phyloP scores from a whole-genome alignment of 2,329 filamentous ascomycete genomes.

The Aspergillus carbonarius region DNA sequence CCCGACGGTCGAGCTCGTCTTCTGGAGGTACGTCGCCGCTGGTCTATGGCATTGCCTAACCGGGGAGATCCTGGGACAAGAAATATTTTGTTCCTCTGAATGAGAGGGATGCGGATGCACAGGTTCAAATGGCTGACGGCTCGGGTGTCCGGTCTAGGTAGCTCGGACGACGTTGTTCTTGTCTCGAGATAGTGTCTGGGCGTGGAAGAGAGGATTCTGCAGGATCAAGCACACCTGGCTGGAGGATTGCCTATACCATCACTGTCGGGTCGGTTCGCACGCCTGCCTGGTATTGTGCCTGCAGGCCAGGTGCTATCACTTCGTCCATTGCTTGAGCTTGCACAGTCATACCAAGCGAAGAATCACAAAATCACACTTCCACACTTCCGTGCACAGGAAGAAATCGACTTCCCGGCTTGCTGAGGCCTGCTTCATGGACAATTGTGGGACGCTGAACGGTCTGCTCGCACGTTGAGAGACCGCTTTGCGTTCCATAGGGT shows the following conservation, averaged over 20 bases:
- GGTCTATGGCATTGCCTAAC: neutral
- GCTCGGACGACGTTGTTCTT: neutral
- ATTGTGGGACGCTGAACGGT: conserved; percentile 53
- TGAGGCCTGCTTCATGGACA: conserved; percentile 38
- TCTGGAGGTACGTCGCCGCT: conserved; percentile 1
- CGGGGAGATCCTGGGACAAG: neutral
- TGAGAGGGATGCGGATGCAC: neutral
- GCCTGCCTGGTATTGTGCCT: neutral
- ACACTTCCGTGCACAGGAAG: neutral
- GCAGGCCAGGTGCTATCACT: neutral
- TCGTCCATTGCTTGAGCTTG: neutral
- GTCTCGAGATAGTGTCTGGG: neutral
- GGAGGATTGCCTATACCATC: neutral
- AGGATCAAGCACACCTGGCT: neutral
- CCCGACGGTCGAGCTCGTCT: neutral
- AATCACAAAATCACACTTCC: neutral
- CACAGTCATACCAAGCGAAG: neutral
- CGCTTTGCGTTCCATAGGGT: conserved; percentile 54
- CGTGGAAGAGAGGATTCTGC: neutral
- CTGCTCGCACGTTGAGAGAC: conserved; percentile 50
- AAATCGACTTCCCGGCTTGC: conserved; percentile 16
- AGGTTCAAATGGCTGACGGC: neutral
- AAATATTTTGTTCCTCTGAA: neutral
- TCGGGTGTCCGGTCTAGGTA: neutral
- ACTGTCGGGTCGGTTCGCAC: neutral